Conservation (phyloP, 1,284 basidiomycete species). For the Moesziomyces globuligerus region DNA sequence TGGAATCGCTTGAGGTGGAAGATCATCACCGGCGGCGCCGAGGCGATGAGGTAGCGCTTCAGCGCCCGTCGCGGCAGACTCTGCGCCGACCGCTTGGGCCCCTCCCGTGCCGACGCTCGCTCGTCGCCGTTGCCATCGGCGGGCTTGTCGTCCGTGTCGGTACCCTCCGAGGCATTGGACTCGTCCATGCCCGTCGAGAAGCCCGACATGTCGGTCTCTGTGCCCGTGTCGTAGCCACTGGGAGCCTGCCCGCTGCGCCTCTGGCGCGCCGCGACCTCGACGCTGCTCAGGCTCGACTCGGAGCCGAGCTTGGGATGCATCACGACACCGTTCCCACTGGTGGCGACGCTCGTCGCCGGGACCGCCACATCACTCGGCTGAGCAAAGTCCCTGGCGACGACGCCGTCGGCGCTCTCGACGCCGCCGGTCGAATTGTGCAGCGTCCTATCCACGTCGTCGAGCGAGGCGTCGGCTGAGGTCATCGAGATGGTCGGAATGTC, state of each 20-base stretch:
- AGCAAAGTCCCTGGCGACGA: conserved; percentile 27
- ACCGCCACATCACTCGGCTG: background rate
- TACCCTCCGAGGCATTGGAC: conserved; percentile 39
- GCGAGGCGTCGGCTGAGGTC: conserved; percentile 28
- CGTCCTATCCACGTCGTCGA: conserved; percentile 5
- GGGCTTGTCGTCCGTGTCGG: conserved; percentile 33
- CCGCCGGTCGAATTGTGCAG: conserved; percentile 7
- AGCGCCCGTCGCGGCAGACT: conserved; percentile 82
- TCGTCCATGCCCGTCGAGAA: conserved; percentile 38
- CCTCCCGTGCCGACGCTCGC: conserved; percentile 6
- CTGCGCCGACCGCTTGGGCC: conserved; percentile 52
- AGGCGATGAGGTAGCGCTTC: conserved; percentile 90
- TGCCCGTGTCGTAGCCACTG: conserved; percentile 45
- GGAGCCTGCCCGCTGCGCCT: conserved; percentile 9
- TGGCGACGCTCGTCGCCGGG: conserved; percentile 2
- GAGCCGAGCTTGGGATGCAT: conserved; percentile 23
- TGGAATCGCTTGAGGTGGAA: conserved; percentile 94
- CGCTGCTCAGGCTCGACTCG: conserved; percentile 37
- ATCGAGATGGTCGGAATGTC: conserved; percentile 48
- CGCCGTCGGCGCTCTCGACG: conserved; percentile 1
- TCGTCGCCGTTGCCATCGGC: conserved; percentile 1
- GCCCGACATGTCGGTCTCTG: conserved; percentile 47
- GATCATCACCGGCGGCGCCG: conserved; percentile 85
- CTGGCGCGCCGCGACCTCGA: conserved; percentile 8
- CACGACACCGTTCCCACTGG: conserved; percentile 8